Percentiles rank a stretch among this genome's conserved stretches.
phyloP scores from a whole-genome alignment of 108 stramenopile species.

The Cylindrotheca fusiformis region DNA sequence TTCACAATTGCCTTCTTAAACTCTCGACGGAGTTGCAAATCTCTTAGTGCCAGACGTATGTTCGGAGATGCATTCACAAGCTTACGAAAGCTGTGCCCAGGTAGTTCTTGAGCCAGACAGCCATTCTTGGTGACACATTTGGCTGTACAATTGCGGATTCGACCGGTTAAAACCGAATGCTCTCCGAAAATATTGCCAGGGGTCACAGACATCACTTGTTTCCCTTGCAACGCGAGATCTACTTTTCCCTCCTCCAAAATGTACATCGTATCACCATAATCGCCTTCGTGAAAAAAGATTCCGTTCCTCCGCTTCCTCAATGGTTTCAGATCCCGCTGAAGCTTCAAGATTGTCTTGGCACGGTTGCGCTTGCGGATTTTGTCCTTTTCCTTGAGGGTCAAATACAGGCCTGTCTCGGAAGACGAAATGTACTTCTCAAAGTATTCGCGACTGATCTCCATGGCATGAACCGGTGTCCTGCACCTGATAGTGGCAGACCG shows the following conservation, averaged over 20 bases:
- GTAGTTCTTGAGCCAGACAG: conserved; percentile 54
- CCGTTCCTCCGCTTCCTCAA: conserved; percentile 36
- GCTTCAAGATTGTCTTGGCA: conserved; percentile 67
- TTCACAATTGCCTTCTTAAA: conserved; percentile 81
- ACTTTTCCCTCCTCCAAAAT: conserved; percentile 51
- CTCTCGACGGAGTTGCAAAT: conserved; percentile 73
- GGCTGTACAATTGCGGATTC: conserved; percentile 61
- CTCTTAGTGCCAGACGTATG: conserved; percentile 56
- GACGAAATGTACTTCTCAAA: conserved; percentile 83
- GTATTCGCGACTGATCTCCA: conserved; percentile 84
- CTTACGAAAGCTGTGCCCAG: conserved; percentile 55
- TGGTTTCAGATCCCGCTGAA: conserved; percentile 63
- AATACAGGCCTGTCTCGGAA: conserved; percentile 40
- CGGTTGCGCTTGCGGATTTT: conserved; percentile 76
- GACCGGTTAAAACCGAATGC: conserved; percentile 61
- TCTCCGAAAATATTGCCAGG: conserved; percentile 79
- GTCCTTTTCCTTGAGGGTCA: conserved; percentile 74
- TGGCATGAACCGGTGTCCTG: conserved; percentile 77
- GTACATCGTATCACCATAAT: conserved; percentile 58
- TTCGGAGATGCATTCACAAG: conserved; percentile 50
- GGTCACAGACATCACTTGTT: conserved; percentile 39
- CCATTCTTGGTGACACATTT: conserved; percentile 52
- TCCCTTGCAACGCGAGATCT: conserved; percentile 29
- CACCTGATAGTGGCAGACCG: conserved; percentile 70
- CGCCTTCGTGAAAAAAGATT: conserved; percentile 53